Evolutionary conservation across 2,329 filamentous ascomycete genomes (phyloP).

Genomic region (Fusarium robinianum): DNA sequence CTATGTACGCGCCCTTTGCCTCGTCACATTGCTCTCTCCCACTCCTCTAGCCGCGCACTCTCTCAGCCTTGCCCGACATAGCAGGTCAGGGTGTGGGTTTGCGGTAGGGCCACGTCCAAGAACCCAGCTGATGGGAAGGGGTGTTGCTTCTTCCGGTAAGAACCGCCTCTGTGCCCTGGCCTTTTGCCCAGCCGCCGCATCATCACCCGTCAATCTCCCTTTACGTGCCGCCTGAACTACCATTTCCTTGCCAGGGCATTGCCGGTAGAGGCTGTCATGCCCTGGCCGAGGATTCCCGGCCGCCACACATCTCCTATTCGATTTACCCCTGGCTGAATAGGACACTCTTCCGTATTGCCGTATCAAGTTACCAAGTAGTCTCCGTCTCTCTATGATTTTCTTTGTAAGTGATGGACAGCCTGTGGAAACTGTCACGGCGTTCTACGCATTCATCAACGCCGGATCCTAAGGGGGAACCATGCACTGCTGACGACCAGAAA

Average conservation of each 20-base stretch:
- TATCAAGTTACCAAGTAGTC: no score
- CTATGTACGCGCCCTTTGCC: background rate
- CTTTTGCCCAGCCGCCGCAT: conserved; percentile 1
- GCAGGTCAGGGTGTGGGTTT: no score
- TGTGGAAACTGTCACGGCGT: no score
- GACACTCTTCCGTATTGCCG: no score
- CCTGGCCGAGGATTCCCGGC: conserved; percentile 6
- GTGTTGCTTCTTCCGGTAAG: no score
- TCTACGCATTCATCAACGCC: background rate
- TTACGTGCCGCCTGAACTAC: conserved; percentile 5
- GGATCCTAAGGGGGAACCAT: conserved; percentile 13
- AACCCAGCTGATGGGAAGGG: background rate
- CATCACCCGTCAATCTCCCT: conserved; percentile 18
- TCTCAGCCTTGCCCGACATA: conserved; percentile 13
- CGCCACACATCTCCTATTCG: conserved; percentile 2
- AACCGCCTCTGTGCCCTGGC: no score
- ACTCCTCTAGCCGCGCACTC: background rate
- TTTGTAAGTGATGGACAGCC: conserved; percentile 6
- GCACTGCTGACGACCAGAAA: conserved; percentile 3
- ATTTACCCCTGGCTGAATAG: no score
- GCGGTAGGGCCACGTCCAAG: no score
- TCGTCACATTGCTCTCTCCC: conserved; percentile 5
- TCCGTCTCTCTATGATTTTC: background rate
- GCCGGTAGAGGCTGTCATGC: conserved; percentile 8
- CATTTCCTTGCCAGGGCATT: conserved; percentile 8